Percentiles rank a stretch among this genome's conserved stretches.
Evolutionary conservation across 768 basidiomycete genomes (phyloP).

Genomic region (Amanita molliuscula): DNA sequence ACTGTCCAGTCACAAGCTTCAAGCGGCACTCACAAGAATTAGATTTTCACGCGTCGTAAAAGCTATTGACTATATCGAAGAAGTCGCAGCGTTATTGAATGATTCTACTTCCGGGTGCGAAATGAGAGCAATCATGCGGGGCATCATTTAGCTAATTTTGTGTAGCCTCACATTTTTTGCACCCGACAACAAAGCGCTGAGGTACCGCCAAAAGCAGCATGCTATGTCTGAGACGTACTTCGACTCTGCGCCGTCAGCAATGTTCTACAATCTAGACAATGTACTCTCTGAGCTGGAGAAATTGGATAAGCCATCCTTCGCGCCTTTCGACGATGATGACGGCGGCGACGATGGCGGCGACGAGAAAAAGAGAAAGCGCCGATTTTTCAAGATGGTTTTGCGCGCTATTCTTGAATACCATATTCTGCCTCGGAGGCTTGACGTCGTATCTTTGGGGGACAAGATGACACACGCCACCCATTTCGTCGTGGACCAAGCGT

Average conservation of each 20-base stretch:
- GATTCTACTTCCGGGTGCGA: slow-evolving; percentile 26
- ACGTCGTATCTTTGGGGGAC: slow-evolving; percentile 28
- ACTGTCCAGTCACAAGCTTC: not conserved
- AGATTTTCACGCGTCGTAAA: slow-evolving; percentile 32
- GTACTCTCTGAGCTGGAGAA: slow-evolving; percentile 28
- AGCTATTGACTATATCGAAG: slow-evolving; percentile 27
- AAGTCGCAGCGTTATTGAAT: slow-evolving; percentile 26
- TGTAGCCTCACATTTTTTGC: slow-evolving; percentile 47
- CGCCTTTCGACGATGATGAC: slow-evolving; percentile 1
- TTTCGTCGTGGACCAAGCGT: slow-evolving; percentile 28
- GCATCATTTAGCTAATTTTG: not conserved
- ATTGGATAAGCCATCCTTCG: slow-evolving; percentile 7
- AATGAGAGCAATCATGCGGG: not conserved
- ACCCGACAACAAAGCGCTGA: slow-evolving; percentile 34
- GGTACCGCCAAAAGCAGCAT: slow-evolving; percentile 11
- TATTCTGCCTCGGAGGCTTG: slow-evolving; percentile 32
- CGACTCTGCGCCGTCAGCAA: slow-evolving; percentile 8
- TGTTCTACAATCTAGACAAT: slow-evolving; percentile 17
- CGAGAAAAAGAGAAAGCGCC: slow-evolving; percentile 38
- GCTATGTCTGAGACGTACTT: slow-evolving; percentile 3
- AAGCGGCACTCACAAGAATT: not conserved
- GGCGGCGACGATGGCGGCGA: slow-evolving; percentile 24
- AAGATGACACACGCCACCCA: slow-evolving; percentile 47
- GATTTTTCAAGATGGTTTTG: slow-evolving; percentile 45
- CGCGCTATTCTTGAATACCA: slow-evolving; percentile 48